Evolutionary conservation across 345 rosid species (phyloP).

Genomic region (Aegle marmelos): DNA sequence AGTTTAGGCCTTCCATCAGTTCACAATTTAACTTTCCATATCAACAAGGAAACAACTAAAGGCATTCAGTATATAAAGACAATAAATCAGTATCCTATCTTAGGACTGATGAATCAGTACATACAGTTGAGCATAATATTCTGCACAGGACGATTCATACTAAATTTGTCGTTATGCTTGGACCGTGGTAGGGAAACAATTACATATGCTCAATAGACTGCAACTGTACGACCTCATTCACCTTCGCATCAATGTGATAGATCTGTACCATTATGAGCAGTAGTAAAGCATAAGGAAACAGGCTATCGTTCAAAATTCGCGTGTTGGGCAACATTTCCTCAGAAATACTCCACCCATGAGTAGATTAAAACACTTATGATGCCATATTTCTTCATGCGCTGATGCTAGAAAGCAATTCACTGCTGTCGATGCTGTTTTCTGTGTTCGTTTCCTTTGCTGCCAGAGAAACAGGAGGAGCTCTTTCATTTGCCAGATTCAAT

Average conservation of each 20-base stretch:
- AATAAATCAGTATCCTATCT: not conserved
- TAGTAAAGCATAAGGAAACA: not conserved
- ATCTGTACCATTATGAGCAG: slow-evolving; percentile 1
- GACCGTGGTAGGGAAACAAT: not conserved
- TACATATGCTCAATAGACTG: not conserved
- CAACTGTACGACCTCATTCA: not conserved
- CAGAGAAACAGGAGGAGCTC: slow-evolving; percentile 30
- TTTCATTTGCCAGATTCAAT: slow-evolving; percentile 64
- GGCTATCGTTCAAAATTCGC: not conserved
- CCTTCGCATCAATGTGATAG: not conserved
- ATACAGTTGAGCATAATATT: not conserved
- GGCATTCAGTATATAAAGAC: not conserved
- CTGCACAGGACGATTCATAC: not conserved
- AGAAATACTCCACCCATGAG: not conserved
- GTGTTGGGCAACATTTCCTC: not conserved
- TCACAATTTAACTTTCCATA: not conserved
- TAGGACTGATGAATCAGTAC: not conserved
- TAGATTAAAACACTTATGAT: not conserved
- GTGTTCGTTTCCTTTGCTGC: slow-evolving; percentile 18
- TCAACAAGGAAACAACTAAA: not conserved
- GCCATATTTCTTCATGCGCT: slow-evolving; percentile 29
- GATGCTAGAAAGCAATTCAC: slow-evolving; percentile 47
- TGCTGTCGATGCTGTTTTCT: slow-evolving; percentile 36
- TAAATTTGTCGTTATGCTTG: not conserved
- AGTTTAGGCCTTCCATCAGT: no score